Evolutionary conservation across 352 stramenopile species (phyloP), one percentile per base, ranked within the genome.

Genomic region (Globisporangium viniferum): DNA sequence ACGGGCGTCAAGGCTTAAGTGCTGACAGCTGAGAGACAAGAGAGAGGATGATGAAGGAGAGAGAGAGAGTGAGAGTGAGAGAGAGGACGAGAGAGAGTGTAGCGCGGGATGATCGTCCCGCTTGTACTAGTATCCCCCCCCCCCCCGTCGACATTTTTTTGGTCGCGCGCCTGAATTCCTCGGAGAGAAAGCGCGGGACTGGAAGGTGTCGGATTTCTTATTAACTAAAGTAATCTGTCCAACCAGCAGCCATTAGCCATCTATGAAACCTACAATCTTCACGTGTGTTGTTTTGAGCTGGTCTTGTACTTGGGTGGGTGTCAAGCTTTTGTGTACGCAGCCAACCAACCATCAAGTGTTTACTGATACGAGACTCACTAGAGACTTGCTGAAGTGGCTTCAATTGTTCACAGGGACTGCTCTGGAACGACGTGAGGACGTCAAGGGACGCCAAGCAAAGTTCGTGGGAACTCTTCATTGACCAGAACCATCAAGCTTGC

Each of bases 61-160:
- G 68, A 82, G 78, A 84, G 75, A 82, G 66, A 63, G 62, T 39
- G 67, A 68, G 67, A 48, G 68, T 81, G 78, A 75, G 75, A 77
- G 62, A 75, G 66, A 71, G 59, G 59, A 63, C n/a, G 53, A 49
- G 46, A 67, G 59, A 71, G 59, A 65, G 70, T 66, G 69, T 61
- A 68, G 75, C 73, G 75, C 75, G 70, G 73, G 78, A 71, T 80
- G 51, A 33, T 36, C 24, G 24, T 29, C 73, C 74, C 64, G 71
- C 71, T 86, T 84, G 78, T 88, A 88, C 74, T 84, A 83, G 79
- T 85, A n/a, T n/a, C n/a, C 29, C 75, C 70, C 77, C 67, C 39
- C 68, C 80, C 62, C 74, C 78, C 73, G 79, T 82, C 73, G 69
- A 72, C 70, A 71, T 72, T 81, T 80, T 67, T 51, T 46, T 33